Evolutionary conservation across 1,139 yeast species (phyloP), one percentile per base, ranked within the genome.

Genomic region (Nakaseomyces sp.): DNA sequence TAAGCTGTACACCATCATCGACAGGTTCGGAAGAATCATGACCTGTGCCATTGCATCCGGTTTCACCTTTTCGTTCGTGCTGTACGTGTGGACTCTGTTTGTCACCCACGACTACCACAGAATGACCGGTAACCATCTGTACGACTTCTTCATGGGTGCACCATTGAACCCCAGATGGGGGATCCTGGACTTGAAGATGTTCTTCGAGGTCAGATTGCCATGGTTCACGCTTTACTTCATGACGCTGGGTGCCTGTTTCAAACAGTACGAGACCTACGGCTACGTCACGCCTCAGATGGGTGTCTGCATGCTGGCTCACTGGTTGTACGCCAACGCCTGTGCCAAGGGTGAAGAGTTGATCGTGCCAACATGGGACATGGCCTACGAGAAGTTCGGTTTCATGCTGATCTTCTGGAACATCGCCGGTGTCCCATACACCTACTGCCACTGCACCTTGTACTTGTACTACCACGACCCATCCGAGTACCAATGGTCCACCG

Each of bases 341-440:
- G 83, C 95, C 48, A 91, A 91, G 68, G 98, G 96, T 54, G 98
- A 91, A 68, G 97, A 91, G 64, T 72, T 89, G 57, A 89, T 91
- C 64, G 95, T 89, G 48, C 96, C 97, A 52, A 83, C 96, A 16
- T 91, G 98, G 98, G 98, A 91, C 65, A 89, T 91, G 96, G 96
- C 95, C 39, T 91, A 91, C 65, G 98, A 91, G 66, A 91, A 91
- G 69, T 91, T 91, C 58, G 98, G 98, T 12, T 91, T 91, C 71
- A 88, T 91, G 96, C 77, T 91, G 54, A 79, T 89, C 56, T 91
- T 91, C 73, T 91, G 98, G 98, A 91, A 91, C 69, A 87, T 91
- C 66, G 96, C 97, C 31, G 98, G 98, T 57, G 98, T 91, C 35
- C 98, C 98, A 43, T 91, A 81, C 77, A 91, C 97, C 42, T 91